A percentile compares a stretch with the other conserved stretches of the same genome.
These are phyloP conservation scores for Tephrocybe sp. DNA, from an alignment of 768 basidiomycete species.

Conservation along the genomic window DNA sequence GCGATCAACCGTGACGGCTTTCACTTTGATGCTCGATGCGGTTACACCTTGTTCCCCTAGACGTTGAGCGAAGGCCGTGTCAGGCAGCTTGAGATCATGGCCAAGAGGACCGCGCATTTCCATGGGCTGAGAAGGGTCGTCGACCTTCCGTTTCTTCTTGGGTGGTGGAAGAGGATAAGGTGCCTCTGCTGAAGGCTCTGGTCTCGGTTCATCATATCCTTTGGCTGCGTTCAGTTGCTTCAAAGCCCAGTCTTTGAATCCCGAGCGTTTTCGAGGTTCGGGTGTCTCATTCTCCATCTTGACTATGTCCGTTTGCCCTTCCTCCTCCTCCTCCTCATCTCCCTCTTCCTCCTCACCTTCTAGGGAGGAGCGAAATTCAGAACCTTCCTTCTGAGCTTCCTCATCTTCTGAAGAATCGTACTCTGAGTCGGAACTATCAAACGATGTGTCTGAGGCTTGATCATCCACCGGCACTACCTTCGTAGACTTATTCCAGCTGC, in stretches of 20 bases:
- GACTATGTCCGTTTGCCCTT: too few species aligned
- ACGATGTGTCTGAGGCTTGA: slow-evolving; percentile 62
- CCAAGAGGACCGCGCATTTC: slow-evolving; percentile 82
- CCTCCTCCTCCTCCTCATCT: slow-evolving; percentile 13
- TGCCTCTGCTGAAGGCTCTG: slow-evolving; percentile 13
- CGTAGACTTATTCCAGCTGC: slow-evolving; percentile 47
- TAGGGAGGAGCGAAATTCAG: slow-evolving; percentile 13
- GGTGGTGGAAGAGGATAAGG: slow-evolving; percentile 28
- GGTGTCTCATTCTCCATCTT: slow-evolving; percentile 22
- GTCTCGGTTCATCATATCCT: slow-evolving; percentile 28
- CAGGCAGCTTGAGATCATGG: slow-evolving; percentile 63
- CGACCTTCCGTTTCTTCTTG: slow-evolving; percentile 51
- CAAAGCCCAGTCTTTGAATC: slow-evolving; percentile 91
- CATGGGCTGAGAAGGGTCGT: slow-evolving; percentile 23
- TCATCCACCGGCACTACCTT: slow-evolving; percentile 23
- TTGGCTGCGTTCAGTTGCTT: slow-evolving; percentile 64
- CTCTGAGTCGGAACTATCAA: slow-evolving; percentile 80
- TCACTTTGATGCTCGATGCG: slow-evolving; percentile 27
- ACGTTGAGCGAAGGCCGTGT: slow-evolving; percentile 62
- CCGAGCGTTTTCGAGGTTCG: slow-evolving; percentile 38
- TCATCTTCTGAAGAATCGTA: slow-evolving; percentile 42
- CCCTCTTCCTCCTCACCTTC: slow-evolving; percentile 24
- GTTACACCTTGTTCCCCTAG: slow-evolving; percentile 24
- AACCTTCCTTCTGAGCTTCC: slow-evolving; percentile 15
- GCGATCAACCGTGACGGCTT: slow-evolving; percentile 58